Conservation (phyloP, 805 yeast species). For the Zygotorulaspora chibaensis region DNA sequence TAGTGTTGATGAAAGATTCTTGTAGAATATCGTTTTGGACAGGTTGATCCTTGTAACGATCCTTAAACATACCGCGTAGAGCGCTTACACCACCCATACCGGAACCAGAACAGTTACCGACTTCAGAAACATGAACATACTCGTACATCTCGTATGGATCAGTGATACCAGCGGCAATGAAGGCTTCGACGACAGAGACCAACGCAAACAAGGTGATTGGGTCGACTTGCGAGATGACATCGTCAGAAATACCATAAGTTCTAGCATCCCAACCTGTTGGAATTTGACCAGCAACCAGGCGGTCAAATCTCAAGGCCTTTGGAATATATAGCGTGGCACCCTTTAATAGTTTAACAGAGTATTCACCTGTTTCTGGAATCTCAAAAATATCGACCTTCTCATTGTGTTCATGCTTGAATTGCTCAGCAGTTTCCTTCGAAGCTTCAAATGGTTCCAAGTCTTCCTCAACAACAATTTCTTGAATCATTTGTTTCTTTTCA, state of each 20-base stretch:
- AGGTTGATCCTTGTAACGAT: slow-evolving; percentile 86
- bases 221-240: slow-evolving; percentile 89
- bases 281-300: slow-evolving; percentile 74
- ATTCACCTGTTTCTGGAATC: slow-evolving; percentile 86
- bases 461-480: slow-evolving; percentile 94
- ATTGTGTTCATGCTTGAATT: slow-evolving; percentile 90
- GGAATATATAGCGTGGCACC: slow-evolving; percentile 92
- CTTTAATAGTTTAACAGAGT: slow-evolving; percentile 81
- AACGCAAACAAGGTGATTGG: slow-evolving; percentile 89
- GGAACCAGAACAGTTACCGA: slow-evolving; percentile 99
- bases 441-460: slow-evolving; percentile 95
- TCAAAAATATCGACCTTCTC: slow-evolving; percentile 90
- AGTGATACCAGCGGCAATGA: slow-evolving; percentile 88
- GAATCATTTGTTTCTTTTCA: slow-evolving; percentile 84
- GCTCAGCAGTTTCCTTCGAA: slow-evolving; percentile 91
- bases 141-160: slow-evolving; percentile 98
- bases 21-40: slow-evolving; percentile 96
- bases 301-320: slow-evolving; percentile 63
- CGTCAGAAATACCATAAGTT: slow-evolving; percentile 92
- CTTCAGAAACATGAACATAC: slow-evolving; percentile 96
- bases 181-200: slow-evolving; percentile 93
- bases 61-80: slow-evolving; percentile 94
- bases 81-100: slow-evolving; percentile 99
- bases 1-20: slow-evolving; percentile 97
- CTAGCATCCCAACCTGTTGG: slow-evolving; percentile 99